Evolutionary conservation across 129 eudicot species (phyloP).

Genomic region (Mikania micrantha): DNA sequence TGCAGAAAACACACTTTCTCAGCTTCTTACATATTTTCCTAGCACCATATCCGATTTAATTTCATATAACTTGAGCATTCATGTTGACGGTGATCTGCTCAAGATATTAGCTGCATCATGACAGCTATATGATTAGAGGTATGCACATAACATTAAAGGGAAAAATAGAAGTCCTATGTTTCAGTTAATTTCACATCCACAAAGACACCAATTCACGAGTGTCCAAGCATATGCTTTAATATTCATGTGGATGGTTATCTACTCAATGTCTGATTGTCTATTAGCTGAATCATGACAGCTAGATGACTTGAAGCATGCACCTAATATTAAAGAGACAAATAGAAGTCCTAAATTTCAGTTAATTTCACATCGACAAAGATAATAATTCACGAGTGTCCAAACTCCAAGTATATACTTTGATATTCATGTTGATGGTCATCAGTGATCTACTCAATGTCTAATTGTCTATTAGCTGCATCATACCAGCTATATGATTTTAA

Average conservation of each 20-base stretch:
- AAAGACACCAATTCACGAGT: neutral
- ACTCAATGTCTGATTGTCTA: too few species aligned
- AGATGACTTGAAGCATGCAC: too few species aligned
- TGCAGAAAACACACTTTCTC: neutral
- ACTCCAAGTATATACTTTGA: neutral
- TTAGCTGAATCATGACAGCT: too few species aligned
- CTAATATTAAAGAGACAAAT: too few species aligned
- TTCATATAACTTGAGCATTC: too few species aligned
- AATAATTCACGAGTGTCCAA: neutral
- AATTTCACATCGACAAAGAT: too few species aligned
- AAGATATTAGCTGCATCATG: too few species aligned
- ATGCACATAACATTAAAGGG: too few species aligned
- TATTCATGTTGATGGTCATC: slow-evolving; percentile 1
- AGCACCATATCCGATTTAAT: neutral
- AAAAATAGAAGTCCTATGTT: too few species aligned
- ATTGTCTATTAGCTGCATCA: slow-evolving; percentile 10
- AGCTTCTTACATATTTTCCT: neutral
- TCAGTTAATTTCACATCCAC: neutral
- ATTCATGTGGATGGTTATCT: neutral
- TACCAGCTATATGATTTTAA: neutral
- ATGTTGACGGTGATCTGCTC: too few species aligned
- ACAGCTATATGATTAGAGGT: too few species aligned
- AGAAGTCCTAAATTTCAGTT: too few species aligned
- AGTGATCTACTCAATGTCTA: neutral
- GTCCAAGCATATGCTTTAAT: neutral